Evolutionary conservation across 2,329 filamentous ascomycete species (phyloP).

Genomic region (Scleromitrula shiraiana): DNA sequence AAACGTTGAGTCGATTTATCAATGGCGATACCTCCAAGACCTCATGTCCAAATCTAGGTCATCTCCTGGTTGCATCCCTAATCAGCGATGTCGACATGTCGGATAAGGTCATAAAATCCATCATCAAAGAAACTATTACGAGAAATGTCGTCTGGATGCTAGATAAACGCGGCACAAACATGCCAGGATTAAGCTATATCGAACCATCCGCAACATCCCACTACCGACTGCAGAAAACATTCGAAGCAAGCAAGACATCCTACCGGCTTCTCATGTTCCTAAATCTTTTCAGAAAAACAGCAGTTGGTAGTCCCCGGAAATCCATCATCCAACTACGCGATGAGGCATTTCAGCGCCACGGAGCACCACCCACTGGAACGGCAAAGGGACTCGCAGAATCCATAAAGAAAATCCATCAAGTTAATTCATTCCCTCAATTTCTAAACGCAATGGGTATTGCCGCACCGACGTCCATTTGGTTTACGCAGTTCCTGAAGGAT

Average conservation of each 20-base stretch:
- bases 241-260: conserved; percentile 37
- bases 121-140: conserved; percentile 42
- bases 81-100: conserved; percentile 38
- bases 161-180: conserved; percentile 25
- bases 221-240: conserved; percentile 41
- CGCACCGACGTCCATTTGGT: conserved; percentile 18
- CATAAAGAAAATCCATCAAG: conserved; percentile 36
- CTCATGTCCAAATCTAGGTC: conserved; percentile 40
- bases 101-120: conserved; percentile 32
- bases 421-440: conserved; percentile 37
- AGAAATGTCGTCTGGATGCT: conserved; percentile 46
- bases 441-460: conserved; percentile 36
- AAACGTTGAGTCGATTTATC: conserved; percentile 33
- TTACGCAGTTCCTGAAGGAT: conserved; percentile 31
- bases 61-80: conserved; percentile 39
- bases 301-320: conserved; percentile 31
- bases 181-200: conserved; percentile 39
- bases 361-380: conserved; percentile 36
- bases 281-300: conserved; percentile 40
- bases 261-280: conserved; percentile 47
- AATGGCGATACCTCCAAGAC: conserved; percentile 34
- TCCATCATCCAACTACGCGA: conserved; percentile 35
- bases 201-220: conserved; percentile 35
- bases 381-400: conserved; percentile 35
- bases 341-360: conserved; percentile 39